Base-by-base conservation (phyloP, 2,329 filamentous ascomycete species). In the Helotiales sp. region DNA sequence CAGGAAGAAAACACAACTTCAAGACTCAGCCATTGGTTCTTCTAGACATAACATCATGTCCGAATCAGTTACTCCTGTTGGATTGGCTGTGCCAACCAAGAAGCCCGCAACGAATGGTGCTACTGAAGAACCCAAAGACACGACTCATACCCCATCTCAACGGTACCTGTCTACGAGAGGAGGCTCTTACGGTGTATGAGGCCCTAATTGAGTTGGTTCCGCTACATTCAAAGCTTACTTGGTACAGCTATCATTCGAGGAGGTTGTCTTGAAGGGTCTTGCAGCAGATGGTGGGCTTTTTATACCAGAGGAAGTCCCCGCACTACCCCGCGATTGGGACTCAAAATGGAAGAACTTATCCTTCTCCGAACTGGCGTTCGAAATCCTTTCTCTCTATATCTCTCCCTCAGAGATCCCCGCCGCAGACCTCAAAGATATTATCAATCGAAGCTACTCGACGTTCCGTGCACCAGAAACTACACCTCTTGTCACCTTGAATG, bases 381-480 rank as follows among this genome's bases (percentile, higher is more conserved):
- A 92, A 72, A 87, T 98, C 72, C 85, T 97, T 73, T 90, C 86
- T 49, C 85, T 96, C 52, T 98, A 95, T 77, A 91, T 98, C 69
- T 93, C 92, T 0, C 75, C 84, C 30, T 79, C 83, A 55, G 93
- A 98, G 76, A 96, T 98, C 59, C 91, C 93, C 10, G 70, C 85
- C 27, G 78, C 82, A 57, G 92, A 96, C 69, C 82, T 99, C 36
- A 91, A 89, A 73, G 84, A 81, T 62, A 92, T 99, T 71, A 90
- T 98, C 73, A 78, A 86, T 66, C 84, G 86, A 67, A 95, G 89
- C 69, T 99, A 99, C 73, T 84, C 89, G 19, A 96, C 92, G 8
- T 99, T 99, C 79, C 89, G 93, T 66, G 81, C 85, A 31, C 76
- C 85, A 40, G 86, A 96, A 54, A 85, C 91, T 40, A 92, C 91